Conservation (phyloP, 2,329 filamentous ascomycete genomes). For the Proliferodiscus dingleyae region DNA sequence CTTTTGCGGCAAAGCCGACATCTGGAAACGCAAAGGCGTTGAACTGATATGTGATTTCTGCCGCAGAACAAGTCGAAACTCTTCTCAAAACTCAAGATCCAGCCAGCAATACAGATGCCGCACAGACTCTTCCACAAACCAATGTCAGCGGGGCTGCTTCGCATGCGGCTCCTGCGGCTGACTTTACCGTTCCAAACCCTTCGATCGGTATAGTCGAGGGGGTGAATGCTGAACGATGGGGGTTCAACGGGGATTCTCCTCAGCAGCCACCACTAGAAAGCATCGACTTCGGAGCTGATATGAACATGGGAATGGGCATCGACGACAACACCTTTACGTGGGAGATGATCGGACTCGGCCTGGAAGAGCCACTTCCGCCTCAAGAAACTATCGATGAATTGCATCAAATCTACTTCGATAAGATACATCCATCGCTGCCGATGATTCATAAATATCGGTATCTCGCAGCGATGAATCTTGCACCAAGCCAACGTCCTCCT, state of each 20-base stretch:
- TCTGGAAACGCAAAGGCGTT: slow-evolving; percentile 32
- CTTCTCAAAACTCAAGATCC: slow-evolving; percentile 76
- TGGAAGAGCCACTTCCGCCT: slow-evolving; percentile 64
- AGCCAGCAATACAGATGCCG: slow-evolving; percentile 16
- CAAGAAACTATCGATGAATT: slow-evolving; percentile 76
- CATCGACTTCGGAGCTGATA: slow-evolving; percentile 49
- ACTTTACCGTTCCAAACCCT: slow-evolving; percentile 42
- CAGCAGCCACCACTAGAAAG: slow-evolving; percentile 49
- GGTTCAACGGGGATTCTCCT: slow-evolving; percentile 46
- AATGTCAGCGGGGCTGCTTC: slow-evolving; percentile 21
- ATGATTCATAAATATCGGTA: slow-evolving; percentile 90
- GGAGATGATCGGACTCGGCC: slow-evolving; percentile 71
- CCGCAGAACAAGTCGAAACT: slow-evolving; percentile 83
- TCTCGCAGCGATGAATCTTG: slow-evolving; percentile 80
- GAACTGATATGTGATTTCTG: slow-evolving; percentile 26
- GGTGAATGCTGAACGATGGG: slow-evolving; percentile 50
- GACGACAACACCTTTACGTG: slow-evolving; percentile 63
- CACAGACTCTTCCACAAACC: slow-evolving; percentile 15
- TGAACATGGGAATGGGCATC: slow-evolving; percentile 43
- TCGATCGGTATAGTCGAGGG: slow-evolving; percentile 43
- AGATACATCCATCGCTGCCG: slow-evolving; percentile 77
- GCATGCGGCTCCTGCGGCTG: slow-evolving; percentile 28
- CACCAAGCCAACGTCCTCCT: slow-evolving; percentile 80
- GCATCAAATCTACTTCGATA: slow-evolving; percentile 83
- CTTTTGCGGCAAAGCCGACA: slow-evolving; percentile 30